phyloP scores from a whole-genome alignment of 2,329 filamentous ascomycete species.

The Calonectria henricotiae region DNA sequence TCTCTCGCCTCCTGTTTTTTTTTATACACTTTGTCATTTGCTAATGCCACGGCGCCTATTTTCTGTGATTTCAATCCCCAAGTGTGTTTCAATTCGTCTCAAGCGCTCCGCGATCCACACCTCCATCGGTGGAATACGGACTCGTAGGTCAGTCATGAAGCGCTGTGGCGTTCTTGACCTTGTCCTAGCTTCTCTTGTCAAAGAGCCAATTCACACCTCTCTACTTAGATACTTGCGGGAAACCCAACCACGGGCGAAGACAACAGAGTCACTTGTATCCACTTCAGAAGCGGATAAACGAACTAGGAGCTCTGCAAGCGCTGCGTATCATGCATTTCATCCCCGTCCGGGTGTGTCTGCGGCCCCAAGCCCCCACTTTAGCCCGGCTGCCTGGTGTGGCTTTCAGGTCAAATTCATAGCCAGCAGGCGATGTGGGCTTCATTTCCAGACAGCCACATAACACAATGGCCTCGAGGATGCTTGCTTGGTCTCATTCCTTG shows the following conservation, averaged over 20 bases:
- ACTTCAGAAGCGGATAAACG: background rate
- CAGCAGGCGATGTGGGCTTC: background rate
- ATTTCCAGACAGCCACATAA: conserved; percentile 10
- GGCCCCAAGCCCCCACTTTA: conserved; percentile 20
- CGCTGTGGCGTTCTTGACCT: conserved; percentile 3
- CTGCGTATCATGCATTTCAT: background rate
- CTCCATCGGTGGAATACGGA: background rate
- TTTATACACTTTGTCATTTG: background rate
- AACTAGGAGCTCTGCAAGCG: background rate
- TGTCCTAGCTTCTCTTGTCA: background rate
- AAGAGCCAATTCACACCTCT: background rate
- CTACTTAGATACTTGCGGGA: background rate
- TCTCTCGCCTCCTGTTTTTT: background rate
- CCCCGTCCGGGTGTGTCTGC: background rate
- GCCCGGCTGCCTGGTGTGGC: conserved; percentile 15
- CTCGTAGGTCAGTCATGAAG: conserved; percentile 11
- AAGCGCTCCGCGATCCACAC: conserved; percentile 9
- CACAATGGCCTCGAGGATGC: background rate
- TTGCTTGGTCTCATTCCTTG: background rate
- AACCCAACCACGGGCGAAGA: background rate
- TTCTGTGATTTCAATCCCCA: background rate
- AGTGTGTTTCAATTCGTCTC: conserved; percentile 5
- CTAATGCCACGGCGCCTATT: background rate
- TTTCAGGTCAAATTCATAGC: background rate
- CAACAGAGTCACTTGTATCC: background rate